A percentile compares a stretch with the other conserved stretches of the same genome.
phyloP scores from a whole-genome alignment of 345 rosid genomes.

The Turnera subulata region DNA sequence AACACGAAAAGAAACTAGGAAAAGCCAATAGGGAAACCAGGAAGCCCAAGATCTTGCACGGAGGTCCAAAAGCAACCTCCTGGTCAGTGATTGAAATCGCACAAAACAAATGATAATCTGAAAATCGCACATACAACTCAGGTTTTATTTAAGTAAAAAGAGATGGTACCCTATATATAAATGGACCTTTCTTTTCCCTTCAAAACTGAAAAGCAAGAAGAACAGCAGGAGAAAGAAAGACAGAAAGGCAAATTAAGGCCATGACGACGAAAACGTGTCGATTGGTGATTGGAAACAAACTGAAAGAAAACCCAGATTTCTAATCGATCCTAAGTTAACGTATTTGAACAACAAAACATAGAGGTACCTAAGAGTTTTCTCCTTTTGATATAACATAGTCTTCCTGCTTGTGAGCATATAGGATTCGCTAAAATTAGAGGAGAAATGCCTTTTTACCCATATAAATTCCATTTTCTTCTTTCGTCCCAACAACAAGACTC shows the following conservation, averaged over 20 bases:
- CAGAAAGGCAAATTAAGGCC: neutral
- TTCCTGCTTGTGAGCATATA: too few relatives aligned
- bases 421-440: too few relatives aligned
- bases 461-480: too few relatives aligned
- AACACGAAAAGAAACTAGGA: too few relatives aligned
- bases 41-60: constrained; percentile 53
- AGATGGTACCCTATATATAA: too few relatives aligned
- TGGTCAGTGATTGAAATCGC: constrained; percentile 15
- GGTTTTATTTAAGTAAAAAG: constrained; percentile 9
- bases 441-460: too few relatives aligned
- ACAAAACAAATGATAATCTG: constrained; percentile 1
- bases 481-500: too few relatives aligned
- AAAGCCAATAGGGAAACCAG: neutral
- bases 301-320: neutral
- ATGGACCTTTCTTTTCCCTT: neutral
- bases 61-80: constrained; percentile 28
- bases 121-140: neutral
- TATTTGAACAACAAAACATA: constrained; percentile 4
- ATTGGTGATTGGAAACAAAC: constrained; percentile 9
- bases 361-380: too few relatives aligned
- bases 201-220: neutral
- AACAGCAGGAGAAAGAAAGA: neutral
- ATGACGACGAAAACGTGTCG: constrained; percentile 25
- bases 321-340: neutral
- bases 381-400: too few relatives aligned